phyloP scores from a whole-genome alignment of 352 stramenopile species.

The Globisporangium acanthophoron region DNA sequence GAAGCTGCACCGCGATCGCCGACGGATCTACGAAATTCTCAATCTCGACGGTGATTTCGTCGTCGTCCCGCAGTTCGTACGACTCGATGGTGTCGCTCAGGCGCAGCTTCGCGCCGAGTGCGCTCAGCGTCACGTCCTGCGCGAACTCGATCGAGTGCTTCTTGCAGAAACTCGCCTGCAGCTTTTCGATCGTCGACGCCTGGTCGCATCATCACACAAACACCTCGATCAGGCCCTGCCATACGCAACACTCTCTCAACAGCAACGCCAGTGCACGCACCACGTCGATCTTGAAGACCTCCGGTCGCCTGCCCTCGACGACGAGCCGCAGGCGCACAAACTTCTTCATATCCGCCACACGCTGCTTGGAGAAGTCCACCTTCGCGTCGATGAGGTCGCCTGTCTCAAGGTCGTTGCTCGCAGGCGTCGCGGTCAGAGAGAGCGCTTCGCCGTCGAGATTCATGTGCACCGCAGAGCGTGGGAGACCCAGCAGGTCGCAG shows the following conservation, averaged over 20 bases:
- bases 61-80: conserved; percentile 47
- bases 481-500: conserved; percentile 56
- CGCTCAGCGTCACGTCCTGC: conserved; percentile 47
- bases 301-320: conserved; percentile 42
- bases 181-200: conserved; percentile 49
- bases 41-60: conserved; percentile 60
- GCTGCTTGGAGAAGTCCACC: conserved; percentile 60
- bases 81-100: conserved; percentile 38
- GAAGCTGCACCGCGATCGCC: conserved; percentile 36
- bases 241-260: not conserved
- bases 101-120: conserved; percentile 31
- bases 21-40: conserved; percentile 25
- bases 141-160: conserved; percentile 43
- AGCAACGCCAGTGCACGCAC: conserved; percentile 21
- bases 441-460: conserved; percentile 48
- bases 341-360: conserved; percentile 35
- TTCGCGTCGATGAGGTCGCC: conserved; percentile 70
- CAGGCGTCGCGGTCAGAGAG: conserved; percentile 20
- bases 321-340: conserved; percentile 54
- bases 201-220: conserved; percentile 4
- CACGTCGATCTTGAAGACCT: conserved; percentile 66
- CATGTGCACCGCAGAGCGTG: conserved; percentile 53
- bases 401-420: conserved; percentile 36
- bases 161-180: conserved; percentile 57
- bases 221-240: not conserved